Conservation (phyloP, 768 basidiomycete species). For the Exidia glandulosa region DNA sequence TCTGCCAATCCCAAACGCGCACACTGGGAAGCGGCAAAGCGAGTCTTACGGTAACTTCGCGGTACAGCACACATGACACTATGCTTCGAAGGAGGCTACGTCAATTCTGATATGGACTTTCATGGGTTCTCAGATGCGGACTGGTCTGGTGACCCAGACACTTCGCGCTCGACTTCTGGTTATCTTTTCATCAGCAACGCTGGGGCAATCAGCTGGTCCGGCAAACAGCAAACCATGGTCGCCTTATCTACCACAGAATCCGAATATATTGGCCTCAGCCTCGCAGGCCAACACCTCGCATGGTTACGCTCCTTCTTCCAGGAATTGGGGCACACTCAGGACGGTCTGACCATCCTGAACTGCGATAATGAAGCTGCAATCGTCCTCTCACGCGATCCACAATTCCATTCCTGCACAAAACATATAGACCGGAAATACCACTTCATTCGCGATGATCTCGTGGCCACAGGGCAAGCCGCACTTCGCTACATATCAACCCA, state of each 20-base stretch:
- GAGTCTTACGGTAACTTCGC: constrained; percentile 7
- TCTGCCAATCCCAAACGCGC: constrained; percentile 1
- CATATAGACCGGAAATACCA: constrained; percentile 22
- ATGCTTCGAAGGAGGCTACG: not conserved
- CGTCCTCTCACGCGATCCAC: constrained; percentile 7
- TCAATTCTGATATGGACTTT: not conserved
- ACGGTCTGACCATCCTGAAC: not conserved
- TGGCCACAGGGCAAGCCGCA: too few relatives aligned
- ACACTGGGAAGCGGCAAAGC: constrained; percentile 5
- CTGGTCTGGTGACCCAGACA: constrained; percentile 2
- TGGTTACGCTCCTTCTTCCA: constrained; percentile 4
- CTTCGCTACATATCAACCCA: too few relatives aligned
- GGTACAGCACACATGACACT: constrained; percentile 3
- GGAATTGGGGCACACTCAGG: not conserved
- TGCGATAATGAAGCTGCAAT: constrained; percentile 16
- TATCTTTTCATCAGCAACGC: constrained; percentile 4
- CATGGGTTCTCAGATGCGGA: constrained; percentile 3
- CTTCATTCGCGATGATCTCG: too few relatives aligned
- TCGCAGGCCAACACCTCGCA: constrained; percentile 1
- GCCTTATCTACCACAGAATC: constrained; percentile 13
- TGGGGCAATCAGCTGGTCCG: constrained; percentile 11
- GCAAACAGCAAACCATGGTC: constrained; percentile 10
- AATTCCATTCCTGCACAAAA: constrained; percentile 13
- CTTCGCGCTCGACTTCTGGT: constrained; percentile 1
- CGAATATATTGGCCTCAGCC: constrained; percentile 5